A percentile compares a stretch with the other conserved stretches of the same genome.
Evolutionary conservation across 176 grass and related monocot genomes (phyloP).

Genomic region (Avena sativa): DNA sequence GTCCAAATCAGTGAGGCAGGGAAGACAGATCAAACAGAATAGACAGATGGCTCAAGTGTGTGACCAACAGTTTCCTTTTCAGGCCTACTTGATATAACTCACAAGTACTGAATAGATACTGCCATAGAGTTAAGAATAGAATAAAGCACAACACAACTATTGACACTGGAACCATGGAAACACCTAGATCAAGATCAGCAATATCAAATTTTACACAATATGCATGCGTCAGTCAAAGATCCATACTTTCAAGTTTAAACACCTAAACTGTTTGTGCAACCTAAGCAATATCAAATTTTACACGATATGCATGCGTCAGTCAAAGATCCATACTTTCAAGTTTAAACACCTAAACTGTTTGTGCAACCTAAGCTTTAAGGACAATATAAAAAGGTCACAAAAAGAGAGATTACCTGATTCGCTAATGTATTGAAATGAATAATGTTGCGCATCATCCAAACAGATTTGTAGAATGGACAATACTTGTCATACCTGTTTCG

Average conservation of each 20-base stretch:
- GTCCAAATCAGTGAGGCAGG: not conserved
- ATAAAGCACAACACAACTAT: not conserved
- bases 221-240: not conserved
- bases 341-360: slow-evolving; percentile 10
- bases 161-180: not conserved
- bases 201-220: not conserved
- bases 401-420: slow-evolving; percentile 62
- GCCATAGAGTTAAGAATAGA: not conserved
- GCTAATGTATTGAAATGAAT: slow-evolving; percentile 84
- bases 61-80: not conserved
- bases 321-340: not conserved
- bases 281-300: slow-evolving; percentile 13
- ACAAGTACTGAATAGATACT: not conserved
- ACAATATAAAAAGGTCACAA: not conserved
- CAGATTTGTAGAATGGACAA: slow-evolving; percentile 92
- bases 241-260: not conserved
- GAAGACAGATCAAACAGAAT: not conserved
- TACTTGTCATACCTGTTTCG: slow-evolving; percentile 78
- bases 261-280: not conserved
- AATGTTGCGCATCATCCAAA: slow-evolving; percentile 97
- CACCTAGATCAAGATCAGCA: not conserved
- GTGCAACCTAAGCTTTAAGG: not conserved
- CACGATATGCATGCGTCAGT: not conserved
- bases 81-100: not conserved
- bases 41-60: not conserved